Evolutionary conservation across 2,329 filamentous ascomycete species (phyloP), one percentile per base, ranked within the genome.

Genomic region (Neopestalotiopsis sp.): DNA sequence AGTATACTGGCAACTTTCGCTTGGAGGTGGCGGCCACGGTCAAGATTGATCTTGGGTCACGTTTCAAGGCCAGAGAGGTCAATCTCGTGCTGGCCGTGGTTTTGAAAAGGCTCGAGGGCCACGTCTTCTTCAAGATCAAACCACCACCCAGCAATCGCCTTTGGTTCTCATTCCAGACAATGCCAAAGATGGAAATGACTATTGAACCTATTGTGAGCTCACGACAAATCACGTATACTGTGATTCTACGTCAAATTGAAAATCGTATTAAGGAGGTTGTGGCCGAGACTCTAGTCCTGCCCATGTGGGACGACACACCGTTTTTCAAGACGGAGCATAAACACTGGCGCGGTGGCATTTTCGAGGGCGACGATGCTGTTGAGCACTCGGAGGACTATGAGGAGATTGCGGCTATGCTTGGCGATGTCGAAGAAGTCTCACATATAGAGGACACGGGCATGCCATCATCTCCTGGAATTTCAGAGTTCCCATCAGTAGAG

Each of bases 151-250:
- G 94, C 80, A 99, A 99, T 78, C 90, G 96, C 56, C 80, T 97
- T n/a, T 99, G 96, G 96, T 89, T 98, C 73, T 92, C 94, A 0
- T 99, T 99, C 77, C 93, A 97, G 78, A 90, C 90, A n/a, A 93
- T 94, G 86, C 96, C 96, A 20, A 95, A 95, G 77, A 92, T 99
- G 83, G 94, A 97, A 71, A 91, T 98, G 86, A 90, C 90, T n/a
- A 94, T 98, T 58, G 94, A 98, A 78, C 96, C 96, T 3, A 95
- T 99, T 73, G 94, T 99, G 65, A 97, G 95, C 82, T 92, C 94
- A 14, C 90, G 95, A 69, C 95, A 98, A 78, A 97, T 99, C 72
- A 98, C 96, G 0, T 98, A 97, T 79, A 93, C 92, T 1, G 88
- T 97, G 69, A 96, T 99, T 67, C 86, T 98, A 13, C 90, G 94